Evolutionary conservation across 352 stramenopile species (phyloP).

Genomic region (Globisporangium solare): DNA sequence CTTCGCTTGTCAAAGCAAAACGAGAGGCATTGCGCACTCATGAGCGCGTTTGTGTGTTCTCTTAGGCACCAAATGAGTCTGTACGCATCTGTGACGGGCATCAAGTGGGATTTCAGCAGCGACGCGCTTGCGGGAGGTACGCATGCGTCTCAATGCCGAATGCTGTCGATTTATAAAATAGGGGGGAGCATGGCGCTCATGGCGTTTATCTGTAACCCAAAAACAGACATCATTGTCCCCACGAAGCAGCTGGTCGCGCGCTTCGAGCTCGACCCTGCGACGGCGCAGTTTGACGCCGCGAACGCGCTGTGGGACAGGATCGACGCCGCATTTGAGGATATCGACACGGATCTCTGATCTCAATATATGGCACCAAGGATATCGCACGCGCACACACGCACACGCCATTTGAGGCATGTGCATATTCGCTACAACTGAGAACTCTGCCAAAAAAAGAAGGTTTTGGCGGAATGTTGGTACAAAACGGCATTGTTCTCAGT

Average conservation of each 20-base stretch:
- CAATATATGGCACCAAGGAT: too few relatives aligned
- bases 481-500: neutral
- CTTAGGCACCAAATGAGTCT: slow-evolving; percentile 73
- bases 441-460: too few relatives aligned
- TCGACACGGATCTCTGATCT: slow-evolving; percentile 30
- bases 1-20: neutral
- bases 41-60: neutral
- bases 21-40: too few relatives aligned
- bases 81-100: slow-evolving; percentile 67
- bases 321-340: slow-evolving; percentile 57
- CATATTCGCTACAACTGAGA: too few relatives aligned
- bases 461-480: slow-evolving; percentile 3
- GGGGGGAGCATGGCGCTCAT: too few relatives aligned
- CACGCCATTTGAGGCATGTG: too few relatives aligned
- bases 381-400: too few relatives aligned
- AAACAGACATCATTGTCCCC: slow-evolving; percentile 57
- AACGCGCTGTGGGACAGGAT: slow-evolving; percentile 71
- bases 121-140: slow-evolving; percentile 42
- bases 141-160: neutral
- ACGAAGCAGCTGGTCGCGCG: slow-evolving; percentile 46
- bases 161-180: neutral
- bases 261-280: slow-evolving; percentile 52
- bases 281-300: slow-evolving; percentile 48
- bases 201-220: neutral
- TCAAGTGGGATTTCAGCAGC: slow-evolving; percentile 74